Conservation (phyloP, 495 filamentous ascomycete genomes). For the Neurospora cerealis region DNA sequence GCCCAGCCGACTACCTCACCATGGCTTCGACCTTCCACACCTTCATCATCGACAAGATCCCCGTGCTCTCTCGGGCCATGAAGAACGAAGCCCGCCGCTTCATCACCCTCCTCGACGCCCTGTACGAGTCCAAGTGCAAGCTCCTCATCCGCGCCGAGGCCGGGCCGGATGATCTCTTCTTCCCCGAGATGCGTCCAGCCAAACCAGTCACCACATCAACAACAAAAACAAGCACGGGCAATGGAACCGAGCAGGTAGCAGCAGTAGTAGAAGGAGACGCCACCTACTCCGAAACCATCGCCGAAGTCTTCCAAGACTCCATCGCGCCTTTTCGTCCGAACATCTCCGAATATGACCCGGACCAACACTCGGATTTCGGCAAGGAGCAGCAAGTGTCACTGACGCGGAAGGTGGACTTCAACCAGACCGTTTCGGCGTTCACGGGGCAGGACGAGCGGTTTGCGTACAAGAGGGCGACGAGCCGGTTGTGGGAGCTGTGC, state of each 20-base stretch:
- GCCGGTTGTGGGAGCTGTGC: slow-evolving; percentile 63
- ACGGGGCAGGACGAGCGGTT: slow-evolving; percentile 67
- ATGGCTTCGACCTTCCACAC: slow-evolving; percentile 62
- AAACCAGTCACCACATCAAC: neutral
- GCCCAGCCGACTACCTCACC: slow-evolving; percentile 64
- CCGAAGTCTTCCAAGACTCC: slow-evolving; percentile 60
- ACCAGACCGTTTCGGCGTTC: slow-evolving; percentile 40
- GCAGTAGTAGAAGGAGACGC: slow-evolving; percentile 27
- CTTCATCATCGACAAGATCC: slow-evolving; percentile 51
- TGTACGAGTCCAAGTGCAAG: slow-evolving; percentile 62
- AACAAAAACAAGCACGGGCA: neutral
- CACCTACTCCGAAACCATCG: slow-evolving; percentile 55
- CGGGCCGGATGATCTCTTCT: slow-evolving; percentile 58
- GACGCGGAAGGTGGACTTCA: slow-evolving; percentile 39
- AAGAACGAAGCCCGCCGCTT: slow-evolving; percentile 65
- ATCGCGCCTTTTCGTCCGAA: slow-evolving; percentile 64
- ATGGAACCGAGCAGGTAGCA: neutral
- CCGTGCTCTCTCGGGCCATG: slow-evolving; percentile 43
- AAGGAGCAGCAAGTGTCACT: slow-evolving; percentile 11
- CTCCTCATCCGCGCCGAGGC: slow-evolving; percentile 46
- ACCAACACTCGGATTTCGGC: slow-evolving; percentile 39
- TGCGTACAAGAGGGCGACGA: slow-evolving; percentile 57
- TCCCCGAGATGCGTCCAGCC: slow-evolving; percentile 40
- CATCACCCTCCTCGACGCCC: slow-evolving; percentile 60
- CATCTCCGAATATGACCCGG: slow-evolving; percentile 43